Evolutionary conservation across 2,329 filamentous ascomycete genomes (phyloP).

Genomic region (Fusarium mexicanum): DNA sequence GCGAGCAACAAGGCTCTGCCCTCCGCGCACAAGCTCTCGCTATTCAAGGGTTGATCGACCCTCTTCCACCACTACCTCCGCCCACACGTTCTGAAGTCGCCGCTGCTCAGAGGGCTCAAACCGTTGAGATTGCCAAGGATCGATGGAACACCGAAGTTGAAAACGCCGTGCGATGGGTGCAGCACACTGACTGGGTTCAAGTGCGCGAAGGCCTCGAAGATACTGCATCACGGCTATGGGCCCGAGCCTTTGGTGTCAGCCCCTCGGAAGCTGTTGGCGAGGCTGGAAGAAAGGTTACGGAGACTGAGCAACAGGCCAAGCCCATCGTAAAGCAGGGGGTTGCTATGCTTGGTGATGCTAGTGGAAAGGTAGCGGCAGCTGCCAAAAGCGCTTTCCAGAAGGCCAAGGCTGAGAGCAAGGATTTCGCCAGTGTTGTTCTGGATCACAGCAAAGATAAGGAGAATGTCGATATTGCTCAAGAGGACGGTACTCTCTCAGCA

Average conservation of each 20-base stretch:
- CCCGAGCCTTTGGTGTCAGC: slow-evolving; percentile 50
- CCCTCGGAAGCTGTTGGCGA: slow-evolving; percentile 43
- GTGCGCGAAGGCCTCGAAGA: slow-evolving; percentile 68
- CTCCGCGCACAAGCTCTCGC: slow-evolving; percentile 67
- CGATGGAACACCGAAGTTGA: slow-evolving; percentile 81
- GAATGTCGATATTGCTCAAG: slow-evolving; percentile 48
- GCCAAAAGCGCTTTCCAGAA: slow-evolving; percentile 50
- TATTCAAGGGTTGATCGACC: slow-evolving; percentile 62
- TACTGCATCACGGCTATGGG: slow-evolving; percentile 57
- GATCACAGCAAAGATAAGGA: slow-evolving; percentile 49
- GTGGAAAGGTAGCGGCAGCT: slow-evolving; percentile 45
- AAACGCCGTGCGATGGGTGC: slow-evolving; percentile 71
- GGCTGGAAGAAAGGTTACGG: slow-evolving; percentile 44
- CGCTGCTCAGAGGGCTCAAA: slow-evolving; percentile 61
- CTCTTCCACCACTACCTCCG: slow-evolving; percentile 57
- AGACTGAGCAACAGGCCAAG: slow-evolving; percentile 47
- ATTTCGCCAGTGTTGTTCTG: slow-evolving; percentile 30
- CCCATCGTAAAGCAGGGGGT: slow-evolving; percentile 49
- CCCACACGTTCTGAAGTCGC: slow-evolving; percentile 62
- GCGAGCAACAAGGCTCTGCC: slow-evolving; percentile 65
- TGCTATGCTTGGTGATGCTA: slow-evolving; percentile 33
- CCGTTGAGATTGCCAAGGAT: slow-evolving; percentile 77
- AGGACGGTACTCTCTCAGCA: slow-evolving; percentile 46
- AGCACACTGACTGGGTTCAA: slow-evolving; percentile 72
- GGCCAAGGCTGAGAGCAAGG: slow-evolving; percentile 44